Evolutionary conservation across 1,284 basidiomycete species (phyloP), one percentile per base, ranked within the genome.

Genomic region (Athelia psychrophila): DNA sequence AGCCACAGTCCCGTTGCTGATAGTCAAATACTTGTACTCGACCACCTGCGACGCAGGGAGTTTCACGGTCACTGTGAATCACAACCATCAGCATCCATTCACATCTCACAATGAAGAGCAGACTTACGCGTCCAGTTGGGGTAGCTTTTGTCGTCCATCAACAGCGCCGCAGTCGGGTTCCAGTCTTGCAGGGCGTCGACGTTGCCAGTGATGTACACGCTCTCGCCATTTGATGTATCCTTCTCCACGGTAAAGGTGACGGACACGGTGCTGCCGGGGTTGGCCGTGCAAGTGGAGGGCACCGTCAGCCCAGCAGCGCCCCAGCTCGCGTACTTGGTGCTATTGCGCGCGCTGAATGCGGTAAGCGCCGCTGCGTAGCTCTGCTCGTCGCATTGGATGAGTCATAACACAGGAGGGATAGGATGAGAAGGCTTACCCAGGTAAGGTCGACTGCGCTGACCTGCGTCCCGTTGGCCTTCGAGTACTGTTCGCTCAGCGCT

Each of bases 21-120:
- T 74, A 47, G 69, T 63, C 54, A 78, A 70, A 57, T 72, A 78
- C 65, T 78, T 78, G 69, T 78, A 79, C 66, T 78, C 61, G 48
- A 79, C 60, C 16, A 52, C 47, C 8, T 69, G 66, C 53, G 56
- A 67, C n/a, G 73, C 70, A 2, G 77, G 76, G 6, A 79, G 58
- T 51, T 64, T 66, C 19, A 78, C 64, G 18, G 74, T 78, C 50
- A 73, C 76, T 71, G 56, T 1, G 58, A 24, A 42, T 42, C 50
- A 24, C 10, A 23, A 24, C 24, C 12, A 40, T 52, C 35, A 58
- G 51, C 24, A 42, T 35, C 5, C 33, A 24, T 47, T 24, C 32
- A 23, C 19, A 47, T 10, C 56, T 60, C 13, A 55, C 53, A 49
- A 23, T 9, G 42, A 38, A 27, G 12, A 33, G 18, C 22, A n/a